phyloP scores from a whole-genome alignment of 768 basidiomycete species.

The Chalciporus chontae region DNA sequence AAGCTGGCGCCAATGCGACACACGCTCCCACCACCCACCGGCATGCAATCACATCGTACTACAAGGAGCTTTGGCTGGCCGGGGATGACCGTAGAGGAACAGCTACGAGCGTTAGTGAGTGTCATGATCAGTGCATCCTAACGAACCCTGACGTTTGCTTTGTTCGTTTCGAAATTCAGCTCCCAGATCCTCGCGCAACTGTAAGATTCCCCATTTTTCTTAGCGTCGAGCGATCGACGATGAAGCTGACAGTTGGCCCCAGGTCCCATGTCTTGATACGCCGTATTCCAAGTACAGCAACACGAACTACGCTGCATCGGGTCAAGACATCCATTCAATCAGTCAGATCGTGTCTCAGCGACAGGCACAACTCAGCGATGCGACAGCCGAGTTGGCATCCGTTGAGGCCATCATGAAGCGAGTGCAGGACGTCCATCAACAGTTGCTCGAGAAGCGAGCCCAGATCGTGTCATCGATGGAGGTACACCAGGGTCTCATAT shows the following conservation, averaged over 20 bases:
- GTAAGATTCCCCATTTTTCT: slow-evolving; percentile 8
- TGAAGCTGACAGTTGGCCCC: not conserved
- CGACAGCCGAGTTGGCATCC: slow-evolving; percentile 8
- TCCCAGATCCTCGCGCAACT: slow-evolving; percentile 11
- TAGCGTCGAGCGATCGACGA: not conserved
- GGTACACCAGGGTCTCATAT: slow-evolving; percentile 20
- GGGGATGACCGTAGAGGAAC: slow-evolving; percentile 11
- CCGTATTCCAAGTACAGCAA: slow-evolving; percentile 13
- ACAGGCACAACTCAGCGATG: slow-evolving; percentile 12
- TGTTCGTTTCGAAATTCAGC: slow-evolving; percentile 5
- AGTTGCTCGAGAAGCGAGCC: slow-evolving; percentile 10
- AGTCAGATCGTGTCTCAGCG: slow-evolving; percentile 13
- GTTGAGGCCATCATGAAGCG: slow-evolving; percentile 14
- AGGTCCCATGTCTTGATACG: slow-evolving; percentile 18
- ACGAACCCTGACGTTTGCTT: not conserved
- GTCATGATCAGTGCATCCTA: no score
- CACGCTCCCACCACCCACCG: not conserved
- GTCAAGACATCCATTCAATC: slow-evolving; percentile 11
- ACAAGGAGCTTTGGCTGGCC: slow-evolving; percentile 5
- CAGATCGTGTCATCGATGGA: slow-evolving; percentile 16
- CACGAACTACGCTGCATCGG: slow-evolving; percentile 14
- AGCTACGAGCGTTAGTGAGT: slow-evolving; percentile 10
- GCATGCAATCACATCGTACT: slow-evolving; percentile 10
- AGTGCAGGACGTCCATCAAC: slow-evolving; percentile 6
- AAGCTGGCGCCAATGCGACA: not conserved